Evolutionary conservation across 2,329 filamentous ascomycete species (phyloP).

Genomic region (Colletotrichum sp.): DNA sequence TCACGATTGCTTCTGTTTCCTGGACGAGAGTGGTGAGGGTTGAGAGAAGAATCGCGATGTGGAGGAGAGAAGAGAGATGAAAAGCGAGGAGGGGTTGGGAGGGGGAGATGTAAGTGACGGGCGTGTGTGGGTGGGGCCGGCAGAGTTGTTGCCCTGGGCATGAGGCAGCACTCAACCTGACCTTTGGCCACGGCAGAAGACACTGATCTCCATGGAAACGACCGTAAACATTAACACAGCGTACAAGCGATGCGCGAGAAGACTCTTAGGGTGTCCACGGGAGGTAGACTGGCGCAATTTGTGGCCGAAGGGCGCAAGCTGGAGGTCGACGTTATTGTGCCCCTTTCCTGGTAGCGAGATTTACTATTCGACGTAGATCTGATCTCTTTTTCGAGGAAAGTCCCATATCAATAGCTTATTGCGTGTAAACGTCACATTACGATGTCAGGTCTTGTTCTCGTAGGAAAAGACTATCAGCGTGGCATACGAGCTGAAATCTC

Average conservation of each 20-base stretch:
- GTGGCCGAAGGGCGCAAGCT: too few relatives aligned
- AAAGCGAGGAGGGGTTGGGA: background rate
- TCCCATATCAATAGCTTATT: too few relatives aligned
- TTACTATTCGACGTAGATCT: too few relatives aligned
- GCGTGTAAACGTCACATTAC: too few relatives aligned
- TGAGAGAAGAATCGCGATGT: background rate
- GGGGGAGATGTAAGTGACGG: background rate
- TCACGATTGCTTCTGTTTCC: background rate
- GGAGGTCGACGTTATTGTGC: too few relatives aligned
- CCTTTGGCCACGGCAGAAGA: background rate
- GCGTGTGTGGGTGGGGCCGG: background rate
- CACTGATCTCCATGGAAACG: background rate
- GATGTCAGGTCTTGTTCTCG: fast-evolving
- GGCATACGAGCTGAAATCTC: too few relatives aligned
- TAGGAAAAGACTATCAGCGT: fast-evolving
- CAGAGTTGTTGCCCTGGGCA: background rate
- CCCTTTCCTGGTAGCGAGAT: too few relatives aligned
- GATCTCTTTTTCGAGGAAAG: too few relatives aligned
- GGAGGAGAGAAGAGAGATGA: background rate
- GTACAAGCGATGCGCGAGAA: background rate
- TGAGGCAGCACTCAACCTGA: background rate
- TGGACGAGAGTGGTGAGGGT: background rate
- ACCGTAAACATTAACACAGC: fast-evolving
- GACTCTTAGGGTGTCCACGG: background rate
- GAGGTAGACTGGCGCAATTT: too few relatives aligned